Percentiles rank a stretch among this genome's conserved stretches.
phyloP scores from a whole-genome alignment of 352 stramenopile genomes.

The Thalassiosira livingstoniorum region DNA sequence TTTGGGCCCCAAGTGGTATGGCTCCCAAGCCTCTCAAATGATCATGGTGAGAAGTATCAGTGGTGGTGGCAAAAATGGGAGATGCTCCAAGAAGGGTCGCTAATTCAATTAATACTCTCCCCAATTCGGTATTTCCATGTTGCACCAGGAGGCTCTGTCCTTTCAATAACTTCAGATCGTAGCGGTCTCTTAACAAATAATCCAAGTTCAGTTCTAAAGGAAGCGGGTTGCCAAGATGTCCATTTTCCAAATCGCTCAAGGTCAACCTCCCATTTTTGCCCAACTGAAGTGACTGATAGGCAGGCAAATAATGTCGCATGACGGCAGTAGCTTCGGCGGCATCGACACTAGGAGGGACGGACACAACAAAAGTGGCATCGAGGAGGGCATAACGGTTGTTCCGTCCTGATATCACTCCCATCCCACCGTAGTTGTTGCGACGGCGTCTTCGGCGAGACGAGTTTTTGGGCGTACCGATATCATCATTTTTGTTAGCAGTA shows the following conservation, averaged over 20 bases:
- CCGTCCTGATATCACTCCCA: neutral
- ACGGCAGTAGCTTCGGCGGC: constrained; percentile 40
- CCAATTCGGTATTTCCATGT: constrained; percentile 58
- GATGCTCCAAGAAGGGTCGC: constrained; percentile 34
- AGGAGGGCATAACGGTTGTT: constrained; percentile 44
- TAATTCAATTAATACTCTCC: constrained; percentile 52
- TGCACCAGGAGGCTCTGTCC: constrained; percentile 54
- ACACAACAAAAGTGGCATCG: constrained; percentile 47
- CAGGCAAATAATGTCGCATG: constrained; percentile 51
- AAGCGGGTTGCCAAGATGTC: too few relatives aligned
- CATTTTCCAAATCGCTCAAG: too few relatives aligned
- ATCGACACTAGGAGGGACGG: constrained; percentile 54
- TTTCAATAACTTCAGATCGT: constrained; percentile 36
- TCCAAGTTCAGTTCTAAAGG: too few relatives aligned
- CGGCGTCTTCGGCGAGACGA: too few relatives aligned
- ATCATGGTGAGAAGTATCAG: constrained; percentile 37
- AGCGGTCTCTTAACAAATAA: constrained; percentile 55
- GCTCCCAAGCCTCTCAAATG: constrained; percentile 33
- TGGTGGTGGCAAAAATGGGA: constrained; percentile 57
- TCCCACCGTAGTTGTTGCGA: too few relatives aligned
- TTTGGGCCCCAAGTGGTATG: constrained; percentile 40
- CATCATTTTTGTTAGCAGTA: too few relatives aligned
- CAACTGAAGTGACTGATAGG: constrained; percentile 57
- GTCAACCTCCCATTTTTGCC: too few relatives aligned
- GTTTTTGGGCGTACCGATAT: too few relatives aligned